A percentile compares a stretch with the other conserved stretches of the same genome.
Evolutionary conservation across 148 eudicot genomes (phyloP).

Genomic region (Amaranthus hypochondriacus): DNA sequence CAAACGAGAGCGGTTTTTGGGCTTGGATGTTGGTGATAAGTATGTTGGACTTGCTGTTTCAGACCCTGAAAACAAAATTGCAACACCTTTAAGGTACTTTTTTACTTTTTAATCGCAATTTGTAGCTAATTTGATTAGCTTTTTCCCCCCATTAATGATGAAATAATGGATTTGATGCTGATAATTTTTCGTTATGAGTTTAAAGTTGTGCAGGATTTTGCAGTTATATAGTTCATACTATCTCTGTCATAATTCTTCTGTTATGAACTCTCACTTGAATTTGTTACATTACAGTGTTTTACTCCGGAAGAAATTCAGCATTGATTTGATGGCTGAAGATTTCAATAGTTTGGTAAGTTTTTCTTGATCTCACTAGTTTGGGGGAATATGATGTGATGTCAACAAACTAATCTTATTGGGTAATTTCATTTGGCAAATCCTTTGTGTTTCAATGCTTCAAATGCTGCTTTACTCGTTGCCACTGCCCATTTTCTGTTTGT

Average conservation of each 20-base stretch:
- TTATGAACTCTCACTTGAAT: neutral
- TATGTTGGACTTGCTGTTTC: conserved; percentile 88
- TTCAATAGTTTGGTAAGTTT: conserved; percentile 66
- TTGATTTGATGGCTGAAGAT: conserved; percentile 73
- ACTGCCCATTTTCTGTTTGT: too few species aligned
- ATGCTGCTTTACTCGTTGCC: too few species aligned
- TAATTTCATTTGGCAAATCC: too few species aligned
- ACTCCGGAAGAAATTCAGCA: conserved; percentile 70
- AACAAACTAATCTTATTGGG: too few species aligned
- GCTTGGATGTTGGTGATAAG: conserved; percentile 90
- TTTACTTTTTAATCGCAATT: neutral
- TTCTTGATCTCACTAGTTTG: neutral
- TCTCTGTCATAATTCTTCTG: neutral
- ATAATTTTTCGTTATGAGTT: neutral
- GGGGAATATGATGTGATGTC: too few species aligned
- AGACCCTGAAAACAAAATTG: conserved; percentile 56
- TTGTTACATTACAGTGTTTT: conserved; percentile 60
- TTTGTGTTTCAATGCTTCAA: neutral
- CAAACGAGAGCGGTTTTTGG: conserved; percentile 59
- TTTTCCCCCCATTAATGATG: neutral
- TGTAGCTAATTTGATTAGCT: neutral
- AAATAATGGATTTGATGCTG: neutral
- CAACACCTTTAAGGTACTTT: conserved; percentile 65
- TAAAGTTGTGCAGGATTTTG: neutral
- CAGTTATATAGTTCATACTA: neutral